Conservation (phyloP, 257 asterid species). For the Gardenia jasminoides region DNA sequence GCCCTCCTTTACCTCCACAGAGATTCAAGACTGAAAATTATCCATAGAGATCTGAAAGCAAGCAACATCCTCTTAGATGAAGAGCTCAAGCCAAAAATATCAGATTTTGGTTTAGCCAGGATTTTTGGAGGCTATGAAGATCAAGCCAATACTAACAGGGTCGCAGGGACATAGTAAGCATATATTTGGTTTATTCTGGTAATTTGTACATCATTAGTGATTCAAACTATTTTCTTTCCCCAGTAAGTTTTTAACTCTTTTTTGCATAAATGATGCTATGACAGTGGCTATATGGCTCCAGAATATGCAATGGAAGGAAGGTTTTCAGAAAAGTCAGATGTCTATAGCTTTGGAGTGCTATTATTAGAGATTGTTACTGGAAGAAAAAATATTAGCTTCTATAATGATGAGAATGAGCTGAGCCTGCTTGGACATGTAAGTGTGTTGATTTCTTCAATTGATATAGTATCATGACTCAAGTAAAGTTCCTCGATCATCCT, state of each 20-base stretch:
- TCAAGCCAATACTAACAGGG: conserved; percentile 6
- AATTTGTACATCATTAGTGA: no score
- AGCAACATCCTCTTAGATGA: conserved; percentile 53
- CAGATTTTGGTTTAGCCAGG: conserved; percentile 41
- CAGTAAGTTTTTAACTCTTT: no score
- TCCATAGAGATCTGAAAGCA: conserved; percentile 11
- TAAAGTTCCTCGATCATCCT: no score
- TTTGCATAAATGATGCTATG: no score
- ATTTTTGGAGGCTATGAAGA: conserved; percentile 14
- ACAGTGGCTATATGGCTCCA: conserved; percentile 12
- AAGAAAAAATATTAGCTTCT: conserved; percentile 41
- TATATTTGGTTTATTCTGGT: no score
- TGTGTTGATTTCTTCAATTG: not conserved
- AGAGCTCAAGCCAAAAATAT: conserved; percentile 52
- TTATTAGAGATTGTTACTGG: conserved; percentile 8
- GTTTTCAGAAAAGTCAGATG: no score
- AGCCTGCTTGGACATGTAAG: conserved; percentile 63
- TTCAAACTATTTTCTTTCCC: no score
- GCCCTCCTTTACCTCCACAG: no score
- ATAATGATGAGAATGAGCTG: conserved; percentile 31
- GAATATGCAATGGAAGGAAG: no score
- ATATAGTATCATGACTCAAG: not conserved
- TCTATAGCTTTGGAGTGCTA: no score
- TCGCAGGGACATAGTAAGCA: conserved; percentile 7
- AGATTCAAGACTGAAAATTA: no score